A percentile compares a stretch with the other conserved stretches of the same genome.
Conservation (phyloP, 2,329 filamentous ascomycete species). For the Teratosphaeria epicoccoides region DNA sequence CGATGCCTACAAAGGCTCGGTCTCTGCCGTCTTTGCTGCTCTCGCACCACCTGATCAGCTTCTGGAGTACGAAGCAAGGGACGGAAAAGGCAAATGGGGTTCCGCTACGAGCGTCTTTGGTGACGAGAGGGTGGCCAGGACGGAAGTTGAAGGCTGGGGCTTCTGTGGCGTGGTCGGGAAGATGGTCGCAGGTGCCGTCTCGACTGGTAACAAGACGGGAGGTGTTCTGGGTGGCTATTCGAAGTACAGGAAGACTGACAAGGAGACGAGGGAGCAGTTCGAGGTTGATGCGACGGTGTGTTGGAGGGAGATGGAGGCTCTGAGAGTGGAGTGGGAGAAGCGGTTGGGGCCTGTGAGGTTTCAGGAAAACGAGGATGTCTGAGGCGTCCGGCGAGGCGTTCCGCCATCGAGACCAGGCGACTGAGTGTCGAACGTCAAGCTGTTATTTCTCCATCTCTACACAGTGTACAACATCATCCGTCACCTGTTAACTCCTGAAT, state of each 20-base stretch:
- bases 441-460: too few species aligned
- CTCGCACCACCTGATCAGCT: conserved; percentile 56
- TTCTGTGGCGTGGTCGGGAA: conserved; percentile 47
- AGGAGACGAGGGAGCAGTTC: conserved; percentile 59
- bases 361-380: background rate
- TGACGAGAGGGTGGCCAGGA: conserved; percentile 54
- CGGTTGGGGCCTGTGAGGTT: conserved; percentile 30
- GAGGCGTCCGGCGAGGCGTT: background rate
- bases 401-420: background rate
- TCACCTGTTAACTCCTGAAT: too few species aligned
- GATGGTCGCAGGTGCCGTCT: conserved; percentile 26
- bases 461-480: too few species aligned
- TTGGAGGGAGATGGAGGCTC: conserved; percentile 29
- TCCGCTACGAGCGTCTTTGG: conserved; percentile 52
- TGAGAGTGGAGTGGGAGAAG: conserved; percentile 29
- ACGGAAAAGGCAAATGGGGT: conserved; percentile 62
- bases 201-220: conserved; percentile 6
- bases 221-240: conserved; percentile 18
- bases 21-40: conserved; percentile 66
- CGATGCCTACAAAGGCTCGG: conserved; percentile 65
- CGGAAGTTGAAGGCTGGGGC: conserved; percentile 82
- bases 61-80: conserved; percentile 41
- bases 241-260: conserved; percentile 47
- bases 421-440: too few species aligned
- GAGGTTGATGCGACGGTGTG: conserved; percentile 52